Percentiles rank a stretch among this genome's conserved stretches.
Evolutionary conservation across 2,329 filamentous ascomycete genomes (phyloP).

Genomic region (Colletotrichum sp.): DNA sequence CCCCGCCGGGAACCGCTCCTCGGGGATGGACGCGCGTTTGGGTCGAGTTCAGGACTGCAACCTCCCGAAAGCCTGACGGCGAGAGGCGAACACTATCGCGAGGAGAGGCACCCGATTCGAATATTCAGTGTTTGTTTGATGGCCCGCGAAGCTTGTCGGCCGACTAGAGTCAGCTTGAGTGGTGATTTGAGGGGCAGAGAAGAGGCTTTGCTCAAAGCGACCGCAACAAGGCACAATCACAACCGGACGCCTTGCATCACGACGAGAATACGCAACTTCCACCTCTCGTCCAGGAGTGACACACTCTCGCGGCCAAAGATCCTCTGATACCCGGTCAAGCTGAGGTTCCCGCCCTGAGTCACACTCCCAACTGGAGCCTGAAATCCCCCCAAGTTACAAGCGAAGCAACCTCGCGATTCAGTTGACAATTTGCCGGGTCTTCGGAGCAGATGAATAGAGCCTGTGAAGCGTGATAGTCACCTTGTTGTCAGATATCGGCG

Average conservation of each 20-base stretch:
- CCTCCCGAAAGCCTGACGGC: background rate
- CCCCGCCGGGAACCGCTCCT: background rate
- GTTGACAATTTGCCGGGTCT: background rate
- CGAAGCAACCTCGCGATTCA: background rate
- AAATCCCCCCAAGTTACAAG: background rate
- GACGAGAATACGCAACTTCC: background rate
- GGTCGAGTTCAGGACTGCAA: background rate
- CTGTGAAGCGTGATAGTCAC: background rate
- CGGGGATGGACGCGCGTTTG: background rate
- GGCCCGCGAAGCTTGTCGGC: background rate
- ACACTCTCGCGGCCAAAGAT: too few relatives aligned
- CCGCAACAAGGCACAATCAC: rapidly evolving
- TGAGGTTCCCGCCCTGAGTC: background rate
- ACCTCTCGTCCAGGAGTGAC: rapidly evolving
- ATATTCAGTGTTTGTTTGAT: background rate
- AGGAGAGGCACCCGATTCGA: rapidly evolving
- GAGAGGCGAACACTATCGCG: background rate
- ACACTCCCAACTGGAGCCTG: background rate
- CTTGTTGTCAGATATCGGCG: background rate
- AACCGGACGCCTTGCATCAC: background rate
- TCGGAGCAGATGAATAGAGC: background rate
- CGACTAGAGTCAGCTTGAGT: background rate
- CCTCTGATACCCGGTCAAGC: background rate
- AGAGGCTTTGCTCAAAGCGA: background rate
- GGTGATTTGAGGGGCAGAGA: background rate